These are phyloP conservation scores for Amauroascus niger DNA, from an alignment of 2,329 filamentous ascomycete genomes.

Conservation along the genomic window DNA sequence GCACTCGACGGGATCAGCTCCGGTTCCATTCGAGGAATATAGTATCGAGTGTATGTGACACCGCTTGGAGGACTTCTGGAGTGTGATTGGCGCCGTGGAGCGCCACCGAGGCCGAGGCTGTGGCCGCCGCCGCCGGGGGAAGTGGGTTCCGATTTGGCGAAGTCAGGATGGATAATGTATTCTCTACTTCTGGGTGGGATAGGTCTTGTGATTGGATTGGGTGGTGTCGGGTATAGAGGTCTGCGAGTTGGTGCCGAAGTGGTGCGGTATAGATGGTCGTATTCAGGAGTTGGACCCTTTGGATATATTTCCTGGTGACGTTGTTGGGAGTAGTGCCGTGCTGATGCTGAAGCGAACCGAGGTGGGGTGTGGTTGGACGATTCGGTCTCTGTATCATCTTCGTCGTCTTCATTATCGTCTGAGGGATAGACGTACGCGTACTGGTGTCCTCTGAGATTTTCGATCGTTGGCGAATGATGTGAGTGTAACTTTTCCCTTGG, in stretches of 20 bases:
- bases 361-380: background rate
- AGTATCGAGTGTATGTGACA: slow-evolving; percentile 1
- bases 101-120: background rate
- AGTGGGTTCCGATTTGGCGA: slow-evolving; percentile 1
- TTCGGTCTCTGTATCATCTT: background rate
- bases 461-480: background rate
- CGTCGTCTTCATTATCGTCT: slow-evolving; percentile 2
- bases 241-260: background rate
- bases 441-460: background rate
- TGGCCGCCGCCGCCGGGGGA: background rate
- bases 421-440: slow-evolving; percentile 2
- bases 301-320: background rate
- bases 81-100: background rate
- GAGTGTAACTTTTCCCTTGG: background rate
- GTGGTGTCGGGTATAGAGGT: background rate
- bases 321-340: background rate
- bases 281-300: background rate
- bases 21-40: background rate
- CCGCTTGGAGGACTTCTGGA: background rate
- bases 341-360: background rate
- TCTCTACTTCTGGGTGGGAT: slow-evolving; percentile 3
- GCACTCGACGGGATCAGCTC: background rate
- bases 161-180: background rate
- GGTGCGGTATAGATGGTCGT: background rate
- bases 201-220: background rate